Base-by-base conservation (phyloP, 805 yeast species). In the Ogataea populi-albae region DNA sequence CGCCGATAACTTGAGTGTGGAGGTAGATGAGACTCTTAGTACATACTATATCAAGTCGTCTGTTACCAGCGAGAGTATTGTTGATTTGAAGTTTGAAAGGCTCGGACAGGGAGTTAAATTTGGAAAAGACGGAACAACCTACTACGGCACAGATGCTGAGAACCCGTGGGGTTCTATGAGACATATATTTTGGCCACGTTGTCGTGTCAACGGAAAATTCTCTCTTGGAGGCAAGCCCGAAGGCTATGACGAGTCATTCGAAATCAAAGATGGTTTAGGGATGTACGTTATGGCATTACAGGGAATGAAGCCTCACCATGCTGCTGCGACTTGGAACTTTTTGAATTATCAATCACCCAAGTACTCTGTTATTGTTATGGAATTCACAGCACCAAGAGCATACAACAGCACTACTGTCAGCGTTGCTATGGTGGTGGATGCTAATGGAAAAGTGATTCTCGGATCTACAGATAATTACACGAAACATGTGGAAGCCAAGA, bases 221-320 rank as follows among this genome's bases (percentile, higher is more conserved):
- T 69, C 64, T 26, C 59, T 72, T 59, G 56, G 61, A 46, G 63
- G 62, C 41, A 46, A 54, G 23, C 50, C 40, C 37, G 51, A 49
- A 42, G 35, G 42, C 18, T 32, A 44, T 16, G 45, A 46, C 9
- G 46, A 41, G 8, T 24, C 19, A 2, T 30, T 55, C 17, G 38
- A 37, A 9, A 57, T 75, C 34, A 34, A 42, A 11, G 58, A 69
- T 26, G 79, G 77, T 24, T 59, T 54, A 37, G 63, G 87, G 32
- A 84, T 93, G 95, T 89, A 79, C 57, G 96, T 91, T 35, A 81
- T 86, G 91, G 98, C 98, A 5, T 67, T 87, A 49, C 98, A 93
- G 68, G 98, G 98, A 43, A 89, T 93, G 98, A 93, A 93, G 64
- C 98, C 98, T 6, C 97, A 93, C 63, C 98, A 93, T 64, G 96